These are phyloP conservation scores for Globisporangium rhizosaccharum DNA, from an alignment of 352 stramenopile genomes.

Conservation along the genomic window DNA sequence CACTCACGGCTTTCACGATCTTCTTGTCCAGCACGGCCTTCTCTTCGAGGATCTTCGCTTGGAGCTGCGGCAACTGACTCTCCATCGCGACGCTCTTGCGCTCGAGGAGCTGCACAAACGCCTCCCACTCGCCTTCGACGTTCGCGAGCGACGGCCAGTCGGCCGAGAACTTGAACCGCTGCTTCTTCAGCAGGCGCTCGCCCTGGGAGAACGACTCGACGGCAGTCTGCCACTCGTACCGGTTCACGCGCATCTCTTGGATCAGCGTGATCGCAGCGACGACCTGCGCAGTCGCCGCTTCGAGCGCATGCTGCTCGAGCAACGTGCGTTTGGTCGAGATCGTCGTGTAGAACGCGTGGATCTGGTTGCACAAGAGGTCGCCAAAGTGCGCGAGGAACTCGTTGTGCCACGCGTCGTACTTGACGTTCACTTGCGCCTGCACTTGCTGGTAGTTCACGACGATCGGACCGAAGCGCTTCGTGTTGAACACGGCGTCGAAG, in stretches of 20 bases:
- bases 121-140: conserved; percentile 95
- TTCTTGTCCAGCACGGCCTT: conserved; percentile 88
- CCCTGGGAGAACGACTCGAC: conserved; percentile 91
- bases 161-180: conserved; percentile 92
- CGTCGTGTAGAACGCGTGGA: conserved; percentile 85
- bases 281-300: conserved; percentile 95
- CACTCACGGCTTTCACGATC: conserved; percentile 61
- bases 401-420: conserved; percentile 99
- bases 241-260: conserved; percentile 81
- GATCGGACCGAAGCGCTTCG: conserved; percentile 88
- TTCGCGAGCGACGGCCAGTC: conserved; percentile 97
- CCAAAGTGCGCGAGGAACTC: conserved; percentile 96
- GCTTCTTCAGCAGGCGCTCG: conserved; percentile 94
- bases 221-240: conserved; percentile 57
- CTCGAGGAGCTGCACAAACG: conserved; percentile 89
- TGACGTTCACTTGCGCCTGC: conserved; percentile 93
- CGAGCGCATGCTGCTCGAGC: conserved; percentile 94
- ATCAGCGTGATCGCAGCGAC: conserved; percentile 91
- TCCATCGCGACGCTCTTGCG: conserved; percentile 93
- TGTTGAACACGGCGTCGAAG: conserved; percentile 91
- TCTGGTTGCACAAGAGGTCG: conserved; percentile 90
- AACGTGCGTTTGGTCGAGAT: conserved; percentile 81
- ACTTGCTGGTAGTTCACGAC: conserved; percentile 91
- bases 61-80: conserved; percentile 94
- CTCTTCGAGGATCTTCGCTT: conserved; percentile 96